These are phyloP conservation scores for Podospora fimiseda DNA, from an alignment of 495 filamentous ascomycete species.

Conservation along the genomic window DNA sequence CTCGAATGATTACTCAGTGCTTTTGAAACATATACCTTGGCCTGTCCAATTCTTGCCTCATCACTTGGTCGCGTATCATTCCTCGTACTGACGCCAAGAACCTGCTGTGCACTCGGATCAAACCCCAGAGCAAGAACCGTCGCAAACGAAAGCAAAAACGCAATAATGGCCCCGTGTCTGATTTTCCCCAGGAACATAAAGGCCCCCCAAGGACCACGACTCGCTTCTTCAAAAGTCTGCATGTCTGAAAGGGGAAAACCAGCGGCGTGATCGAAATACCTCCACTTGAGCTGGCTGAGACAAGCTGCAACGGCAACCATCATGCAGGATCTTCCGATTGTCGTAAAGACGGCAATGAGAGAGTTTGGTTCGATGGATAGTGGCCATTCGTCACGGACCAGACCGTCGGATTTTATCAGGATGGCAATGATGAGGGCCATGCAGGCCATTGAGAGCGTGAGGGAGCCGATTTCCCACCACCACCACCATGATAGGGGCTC, in stretches of 20 bases:
- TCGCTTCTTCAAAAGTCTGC: background rate
- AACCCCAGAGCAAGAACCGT: background rate
- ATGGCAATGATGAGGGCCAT: background rate
- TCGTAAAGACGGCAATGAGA: background rate
- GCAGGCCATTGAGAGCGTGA: background rate
- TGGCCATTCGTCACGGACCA: background rate
- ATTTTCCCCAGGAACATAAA: background rate
- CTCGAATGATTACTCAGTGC: too few relatives aligned
- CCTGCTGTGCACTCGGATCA: background rate
- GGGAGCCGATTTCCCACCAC: background rate
- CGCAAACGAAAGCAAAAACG: background rate
- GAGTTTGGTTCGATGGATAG: background rate
- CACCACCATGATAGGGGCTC: too few relatives aligned
- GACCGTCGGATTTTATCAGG: background rate
- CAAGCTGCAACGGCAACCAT: background rate
- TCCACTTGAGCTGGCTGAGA: background rate
- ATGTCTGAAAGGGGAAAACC: background rate
- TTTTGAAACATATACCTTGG: background rate
- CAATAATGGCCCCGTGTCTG: background rate
- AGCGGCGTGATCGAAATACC: background rate
- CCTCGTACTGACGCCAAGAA: background rate
- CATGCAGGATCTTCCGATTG: background rate
- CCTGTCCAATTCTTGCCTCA: background rate
- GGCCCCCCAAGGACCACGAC: background rate
- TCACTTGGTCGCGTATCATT: background rate